Conservation (phyloP, 352 stramenopile genomes). For the Pythium sukuiense region DNA sequence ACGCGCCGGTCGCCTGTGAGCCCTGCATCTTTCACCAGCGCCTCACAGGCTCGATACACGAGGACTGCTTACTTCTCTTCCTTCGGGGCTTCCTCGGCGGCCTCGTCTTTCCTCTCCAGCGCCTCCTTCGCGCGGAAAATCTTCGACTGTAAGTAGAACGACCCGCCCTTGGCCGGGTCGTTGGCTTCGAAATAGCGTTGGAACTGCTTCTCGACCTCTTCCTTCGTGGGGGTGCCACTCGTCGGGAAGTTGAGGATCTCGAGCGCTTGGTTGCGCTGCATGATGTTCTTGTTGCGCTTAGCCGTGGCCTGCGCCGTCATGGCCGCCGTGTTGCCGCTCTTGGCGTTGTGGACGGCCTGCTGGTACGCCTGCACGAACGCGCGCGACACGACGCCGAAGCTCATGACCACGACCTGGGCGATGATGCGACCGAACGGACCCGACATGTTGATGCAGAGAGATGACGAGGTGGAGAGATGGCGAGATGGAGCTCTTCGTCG, state of each 20-base stretch:
- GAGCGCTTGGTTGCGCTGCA: slow-evolving; percentile 70
- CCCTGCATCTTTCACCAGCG: not conserved
- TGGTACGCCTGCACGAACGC: slow-evolving; percentile 89
- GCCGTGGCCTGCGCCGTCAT: slow-evolving; percentile 63
- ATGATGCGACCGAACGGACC: slow-evolving; percentile 79
- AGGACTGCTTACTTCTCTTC: slow-evolving; percentile 22
- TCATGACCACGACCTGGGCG: slow-evolving; percentile 84
- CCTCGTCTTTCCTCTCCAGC: slow-evolving; percentile 52
- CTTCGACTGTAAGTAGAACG: slow-evolving; percentile 93
- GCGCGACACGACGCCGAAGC: slow-evolving; percentile 78
- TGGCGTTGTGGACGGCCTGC: slow-evolving; percentile 86
- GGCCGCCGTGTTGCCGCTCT: slow-evolving; percentile 64
- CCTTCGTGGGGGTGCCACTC: slow-evolving; percentile 40
- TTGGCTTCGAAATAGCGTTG: slow-evolving; percentile 88
- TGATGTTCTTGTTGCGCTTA: slow-evolving; percentile 80
- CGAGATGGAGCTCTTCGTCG: slow-evolving; percentile 11
- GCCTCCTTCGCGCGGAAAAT: slow-evolving; percentile 91
- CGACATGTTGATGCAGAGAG: slow-evolving; percentile 47
- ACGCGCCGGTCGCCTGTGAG: not conserved
- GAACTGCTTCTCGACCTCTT: slow-evolving; percentile 85
- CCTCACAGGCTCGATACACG: not conserved
- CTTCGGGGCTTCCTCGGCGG: slow-evolving; percentile 21
- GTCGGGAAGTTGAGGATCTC: slow-evolving; percentile 85
- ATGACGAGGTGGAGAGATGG: not conserved
- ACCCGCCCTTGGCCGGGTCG: slow-evolving; percentile 88